Percentiles rank a stretch among this genome's conserved stretches.
Conservation (phyloP, 331 rosid genomes). For the Malus hybrid region DNA sequence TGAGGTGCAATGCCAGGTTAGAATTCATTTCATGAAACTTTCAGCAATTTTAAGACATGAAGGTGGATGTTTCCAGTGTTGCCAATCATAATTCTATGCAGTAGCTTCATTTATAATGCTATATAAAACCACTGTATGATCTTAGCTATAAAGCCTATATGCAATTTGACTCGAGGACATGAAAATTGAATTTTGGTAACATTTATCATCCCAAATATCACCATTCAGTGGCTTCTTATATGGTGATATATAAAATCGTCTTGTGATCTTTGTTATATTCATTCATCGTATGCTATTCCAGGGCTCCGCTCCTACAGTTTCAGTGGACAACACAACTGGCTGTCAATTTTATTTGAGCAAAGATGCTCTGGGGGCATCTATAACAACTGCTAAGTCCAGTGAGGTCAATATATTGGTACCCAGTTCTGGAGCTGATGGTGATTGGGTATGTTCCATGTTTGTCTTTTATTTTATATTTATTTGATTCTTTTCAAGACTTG, state of each 20-base stretch:
- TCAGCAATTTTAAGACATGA: not conserved
- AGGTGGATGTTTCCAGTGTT: not conserved
- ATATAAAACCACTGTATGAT: not conserved
- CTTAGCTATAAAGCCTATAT: not conserved
- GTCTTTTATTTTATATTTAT: not conserved
- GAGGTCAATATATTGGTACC: slow-evolving; percentile 95
- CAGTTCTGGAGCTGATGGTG: slow-evolving; percentile 58
- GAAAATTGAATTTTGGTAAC: not conserved
- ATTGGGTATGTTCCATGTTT: slow-evolving; percentile 63
- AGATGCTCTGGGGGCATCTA: slow-evolving; percentile 66
- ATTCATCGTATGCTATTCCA: slow-evolving; percentile 24
- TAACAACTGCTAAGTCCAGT: slow-evolving; percentile 94
- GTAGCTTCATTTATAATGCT: not conserved
- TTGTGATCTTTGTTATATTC: slow-evolving; percentile 2
- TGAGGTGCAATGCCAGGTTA: slow-evolving; percentile 98
- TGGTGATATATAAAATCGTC: not conserved
- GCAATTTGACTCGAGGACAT: not conserved
- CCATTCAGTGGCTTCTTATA: not conserved
- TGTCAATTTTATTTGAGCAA: slow-evolving; percentile 84
- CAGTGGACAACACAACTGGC: slow-evolving; percentile 85
- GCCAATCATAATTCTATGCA: not conserved
- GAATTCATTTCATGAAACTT: not conserved
- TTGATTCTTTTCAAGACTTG: not conserved
- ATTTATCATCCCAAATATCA: not conserved
- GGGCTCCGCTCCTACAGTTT: slow-evolving; percentile 96